A percentile compares a stretch with the other conserved stretches of the same genome.
Evolutionary conservation across 352 stramenopile species (phyloP).

Genomic region (Phytophthora idaei): DNA sequence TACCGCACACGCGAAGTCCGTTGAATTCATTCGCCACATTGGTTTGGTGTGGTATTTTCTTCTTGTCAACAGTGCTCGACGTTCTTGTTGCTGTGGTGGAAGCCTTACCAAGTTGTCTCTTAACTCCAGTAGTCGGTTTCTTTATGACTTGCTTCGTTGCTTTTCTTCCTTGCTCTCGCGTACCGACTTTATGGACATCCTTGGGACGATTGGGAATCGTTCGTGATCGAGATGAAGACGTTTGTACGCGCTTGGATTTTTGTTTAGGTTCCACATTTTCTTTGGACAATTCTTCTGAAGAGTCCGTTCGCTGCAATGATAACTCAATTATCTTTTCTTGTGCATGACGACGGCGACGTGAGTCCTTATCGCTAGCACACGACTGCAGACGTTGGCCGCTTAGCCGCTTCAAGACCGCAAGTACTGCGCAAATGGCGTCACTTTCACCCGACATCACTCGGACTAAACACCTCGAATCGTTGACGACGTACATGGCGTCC

Average conservation of each 20-base stretch:
- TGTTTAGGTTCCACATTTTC: constrained; percentile 7
- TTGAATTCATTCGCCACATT: constrained; percentile 22
- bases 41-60: constrained; percentile 5
- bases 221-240: constrained; percentile 12
- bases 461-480: constrained; percentile 44
- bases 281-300: not conserved
- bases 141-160: constrained; percentile 7
- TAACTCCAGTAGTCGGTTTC: constrained; percentile 1
- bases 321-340: constrained; percentile 22
- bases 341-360: not conserved
- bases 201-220: not conserved
- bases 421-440: constrained; percentile 50
- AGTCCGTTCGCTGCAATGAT: constrained; percentile 9
- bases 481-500: constrained; percentile 57
- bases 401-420: constrained; percentile 52
- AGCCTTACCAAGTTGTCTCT: constrained; percentile 1
- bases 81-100: not conserved
- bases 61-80: not conserved
- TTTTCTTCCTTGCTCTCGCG: not conserved
- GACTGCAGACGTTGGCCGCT: constrained; percentile 10
- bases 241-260: constrained; percentile 6
- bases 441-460: constrained; percentile 43
- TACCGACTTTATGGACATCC: not conserved
- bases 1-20: constrained; percentile 35
- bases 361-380: constrained; percentile 1